Percentiles rank a stretch among this genome's conserved stretches.
These are phyloP conservation scores for Cyclotella kingstonii DNA, from an alignment of 108 stramenopile species.

Conservation along the genomic window DNA sequence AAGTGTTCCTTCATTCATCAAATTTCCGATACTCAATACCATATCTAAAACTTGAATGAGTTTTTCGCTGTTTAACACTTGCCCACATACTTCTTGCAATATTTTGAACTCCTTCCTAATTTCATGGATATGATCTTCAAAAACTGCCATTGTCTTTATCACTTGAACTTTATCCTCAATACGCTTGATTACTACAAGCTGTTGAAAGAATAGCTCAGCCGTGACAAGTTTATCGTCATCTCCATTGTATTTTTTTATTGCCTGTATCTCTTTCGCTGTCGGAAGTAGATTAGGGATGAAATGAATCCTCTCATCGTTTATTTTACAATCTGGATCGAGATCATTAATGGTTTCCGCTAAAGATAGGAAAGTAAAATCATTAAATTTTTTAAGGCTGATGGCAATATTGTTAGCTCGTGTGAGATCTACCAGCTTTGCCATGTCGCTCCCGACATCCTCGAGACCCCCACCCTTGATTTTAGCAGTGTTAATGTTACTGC, in stretches of 20 bases:
- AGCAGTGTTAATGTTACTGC: constrained; percentile 25
- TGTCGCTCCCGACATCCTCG: constrained; percentile 41
- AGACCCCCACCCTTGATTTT: constrained; percentile 28
- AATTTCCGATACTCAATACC: constrained; percentile 88
- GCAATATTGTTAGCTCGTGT: constrained; percentile 82
- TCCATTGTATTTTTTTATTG: constrained; percentile 68
- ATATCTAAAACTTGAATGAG: constrained; percentile 80
- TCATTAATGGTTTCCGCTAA: constrained; percentile 72
- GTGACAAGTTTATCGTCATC: constrained; percentile 57
- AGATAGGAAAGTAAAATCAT: constrained; percentile 65
- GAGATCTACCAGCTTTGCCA: constrained; percentile 78
- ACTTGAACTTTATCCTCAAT: constrained; percentile 77
- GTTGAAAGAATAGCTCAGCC: constrained; percentile 79
- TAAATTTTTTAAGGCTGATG: constrained; percentile 83
- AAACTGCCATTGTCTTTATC: constrained; percentile 72
- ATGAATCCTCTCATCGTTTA: constrained; percentile 73
- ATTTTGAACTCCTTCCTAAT: constrained; percentile 54
- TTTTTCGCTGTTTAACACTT: constrained; percentile 76
- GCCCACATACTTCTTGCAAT: constrained; percentile 67
- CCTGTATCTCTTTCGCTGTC: constrained; percentile 59
- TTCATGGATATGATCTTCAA: constrained; percentile 58
- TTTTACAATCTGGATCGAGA: constrained; percentile 69
- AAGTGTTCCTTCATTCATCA: constrained; percentile 88
- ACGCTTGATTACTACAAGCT: constrained; percentile 65
- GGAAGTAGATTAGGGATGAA: constrained; percentile 82